A percentile compares a stretch with the other conserved stretches of the same genome.
phyloP scores from a whole-genome alignment of 345 rosid genomes.

The Raphanus sativus region DNA sequence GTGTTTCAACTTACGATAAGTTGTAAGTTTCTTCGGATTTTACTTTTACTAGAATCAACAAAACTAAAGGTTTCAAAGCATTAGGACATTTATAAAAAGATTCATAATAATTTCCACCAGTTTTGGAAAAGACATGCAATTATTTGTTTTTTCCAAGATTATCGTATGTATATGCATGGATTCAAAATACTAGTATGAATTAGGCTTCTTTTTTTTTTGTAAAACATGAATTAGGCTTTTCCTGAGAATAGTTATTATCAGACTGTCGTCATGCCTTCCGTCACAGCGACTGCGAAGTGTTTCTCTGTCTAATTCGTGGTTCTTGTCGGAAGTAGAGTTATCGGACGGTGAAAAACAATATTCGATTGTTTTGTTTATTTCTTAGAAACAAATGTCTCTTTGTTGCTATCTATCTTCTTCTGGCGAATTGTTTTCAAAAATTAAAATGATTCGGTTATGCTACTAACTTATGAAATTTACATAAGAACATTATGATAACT shows the following conservation, averaged over 20 bases:
- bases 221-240: neutral
- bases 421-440: neutral
- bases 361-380: neutral
- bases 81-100: neutral
- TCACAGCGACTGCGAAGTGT: slow-evolving; percentile 11
- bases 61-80: neutral
- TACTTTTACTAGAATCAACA: neutral
- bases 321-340: neutral
- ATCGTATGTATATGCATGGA: neutral
- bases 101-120: neutral
- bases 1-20: neutral
- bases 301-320: neutral
- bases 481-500: too few species aligned
- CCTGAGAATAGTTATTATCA: neutral
- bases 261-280: slow-evolving; percentile 34
- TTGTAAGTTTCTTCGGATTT: too few species aligned
- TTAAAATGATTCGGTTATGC: too few species aligned
- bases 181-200: too few species aligned
- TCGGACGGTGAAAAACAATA: neutral
- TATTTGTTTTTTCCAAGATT: neutral
- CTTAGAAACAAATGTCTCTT: neutral
- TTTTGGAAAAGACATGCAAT: neutral
- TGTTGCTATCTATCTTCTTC: neutral
- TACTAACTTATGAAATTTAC: neutral
- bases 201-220: too few species aligned